Evolutionary conservation across 768 basidiomycete species (phyloP).

Genomic region (Trametes coccinea): DNA sequence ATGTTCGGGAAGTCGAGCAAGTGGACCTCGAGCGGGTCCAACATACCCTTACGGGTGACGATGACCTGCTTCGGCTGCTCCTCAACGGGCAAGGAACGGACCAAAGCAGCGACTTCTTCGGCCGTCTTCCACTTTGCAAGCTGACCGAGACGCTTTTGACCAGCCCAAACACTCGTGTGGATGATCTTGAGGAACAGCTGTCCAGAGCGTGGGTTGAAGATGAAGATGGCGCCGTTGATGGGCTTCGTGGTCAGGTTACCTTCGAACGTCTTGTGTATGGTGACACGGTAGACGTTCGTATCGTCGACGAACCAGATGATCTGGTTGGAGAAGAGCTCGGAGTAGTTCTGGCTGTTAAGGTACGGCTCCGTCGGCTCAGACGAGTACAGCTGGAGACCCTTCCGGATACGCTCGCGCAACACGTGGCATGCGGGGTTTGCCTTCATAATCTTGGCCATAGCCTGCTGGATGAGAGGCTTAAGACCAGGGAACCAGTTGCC

Average conservation of each 20-base stretch:
- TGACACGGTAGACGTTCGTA: constrained; percentile 99
- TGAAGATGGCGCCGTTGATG: constrained; percentile 97
- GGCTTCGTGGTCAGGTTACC: constrained; percentile 99
- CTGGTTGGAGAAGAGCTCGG: constrained; percentile 96
- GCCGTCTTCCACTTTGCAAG: constrained; percentile 99
- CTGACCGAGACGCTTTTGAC: constrained; percentile 99
- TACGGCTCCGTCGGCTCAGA: constrained; percentile 99
- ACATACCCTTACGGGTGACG: constrained; percentile 99
- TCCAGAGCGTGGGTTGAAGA: constrained; percentile 98
- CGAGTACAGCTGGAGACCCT: constrained; percentile 96
- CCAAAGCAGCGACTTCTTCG: constrained; percentile 98
- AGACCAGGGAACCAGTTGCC: constrained; percentile 99
- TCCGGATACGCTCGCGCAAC: constrained; percentile 96
- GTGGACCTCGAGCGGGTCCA: constrained; percentile 96
- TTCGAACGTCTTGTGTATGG: constrained; percentile 99
- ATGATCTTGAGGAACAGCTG: constrained; percentile 99
- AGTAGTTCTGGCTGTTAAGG: constrained; percentile 97
- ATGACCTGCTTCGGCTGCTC: constrained; percentile 99
- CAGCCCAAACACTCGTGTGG: constrained; percentile 99
- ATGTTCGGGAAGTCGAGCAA: constrained; percentile 99
- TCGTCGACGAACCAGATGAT: constrained; percentile 99
- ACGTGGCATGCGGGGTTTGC: constrained; percentile 98
- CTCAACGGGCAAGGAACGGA: constrained; percentile 98
- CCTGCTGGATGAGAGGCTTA: constrained; percentile 97
- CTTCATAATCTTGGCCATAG: constrained; percentile 99